Base-by-base conservation (phyloP, 2,329 filamentous ascomycete species). In the Rutstroemia sydowiana region DNA sequence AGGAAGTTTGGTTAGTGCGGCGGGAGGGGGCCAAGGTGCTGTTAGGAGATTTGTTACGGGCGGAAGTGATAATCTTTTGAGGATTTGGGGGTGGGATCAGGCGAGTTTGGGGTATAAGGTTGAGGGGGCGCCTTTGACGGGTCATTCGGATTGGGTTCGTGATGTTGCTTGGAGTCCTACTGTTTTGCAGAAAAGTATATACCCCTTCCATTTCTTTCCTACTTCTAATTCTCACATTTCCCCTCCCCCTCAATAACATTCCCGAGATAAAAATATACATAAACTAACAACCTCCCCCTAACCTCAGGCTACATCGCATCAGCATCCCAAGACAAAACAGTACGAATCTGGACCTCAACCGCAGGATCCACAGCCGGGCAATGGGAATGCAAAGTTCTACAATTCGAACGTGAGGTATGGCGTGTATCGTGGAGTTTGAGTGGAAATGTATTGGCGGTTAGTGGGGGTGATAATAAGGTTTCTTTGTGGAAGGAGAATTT, bases 401-500 rank as follows among this genome's bases (percentile, higher is more conserved):
- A 85, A 63, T 95, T 98, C 62, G 92, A 96, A 56, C 83, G 86
- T 4, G 85, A 91, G 43, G 80, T 95, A 54, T 98, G 93, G 93
- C 84, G 93, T 51, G 93, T 96, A 42, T 96, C 89, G 76, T 98
- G 93, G 93, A 95, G 90, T 63, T 75, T 97, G 66, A 95, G 89
- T 69, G 93, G 93, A 48, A 98, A 98, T 68, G 91, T 97, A 18
- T 76, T 98, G 63, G 93, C 93, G 9, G 89, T 96, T 57, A 93
- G 87, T 66, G 89, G 89, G 36, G 88, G 87, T 23, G 92, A 98
- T 72, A 98, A 98, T 76, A 91, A 95, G 73, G 91, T 98, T 51
- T 95, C 86, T 49, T 71, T 98, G 69, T 98, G 92, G 92, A 98
- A 97, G 79, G 93, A 98, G 79, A 95, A 95, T 68, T 75, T 98